These are phyloP conservation scores for Kwoniella shandongensis DNA, from an alignment of 768 basidiomycete species.

Conservation along the genomic window DNA sequence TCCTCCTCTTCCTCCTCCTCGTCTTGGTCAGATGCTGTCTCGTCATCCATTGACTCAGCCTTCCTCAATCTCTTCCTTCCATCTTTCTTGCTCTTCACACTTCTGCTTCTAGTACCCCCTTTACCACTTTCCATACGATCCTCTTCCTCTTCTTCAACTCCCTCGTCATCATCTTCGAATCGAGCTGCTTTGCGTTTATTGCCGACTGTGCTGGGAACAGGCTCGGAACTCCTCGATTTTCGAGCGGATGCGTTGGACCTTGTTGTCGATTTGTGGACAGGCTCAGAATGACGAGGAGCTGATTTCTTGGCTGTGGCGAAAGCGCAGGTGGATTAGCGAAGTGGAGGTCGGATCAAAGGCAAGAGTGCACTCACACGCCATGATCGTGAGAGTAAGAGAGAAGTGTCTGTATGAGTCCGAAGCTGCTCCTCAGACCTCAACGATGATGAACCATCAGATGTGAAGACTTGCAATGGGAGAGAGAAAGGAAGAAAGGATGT, in stretches of 20 bases:
- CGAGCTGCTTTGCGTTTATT: neutral
- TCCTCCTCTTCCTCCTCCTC: slow-evolving; percentile 12
- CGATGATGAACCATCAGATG: too few species aligned
- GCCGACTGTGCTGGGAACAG: neutral
- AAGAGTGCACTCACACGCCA: too few species aligned
- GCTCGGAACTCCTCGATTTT: slow-evolving; percentile 2
- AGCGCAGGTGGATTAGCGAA: too few species aligned
- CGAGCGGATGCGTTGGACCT: neutral
- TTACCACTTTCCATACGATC: neutral
- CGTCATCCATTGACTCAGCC: neutral
- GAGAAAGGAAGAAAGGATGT: too few species aligned
- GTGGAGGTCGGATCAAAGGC: too few species aligned
- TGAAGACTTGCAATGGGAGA: too few species aligned
- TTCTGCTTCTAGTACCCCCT: neutral
- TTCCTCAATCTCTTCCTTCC: neutral
- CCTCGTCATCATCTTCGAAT: neutral
- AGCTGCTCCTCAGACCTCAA: too few species aligned
- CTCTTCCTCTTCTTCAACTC: neutral
- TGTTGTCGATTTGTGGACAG: neutral
- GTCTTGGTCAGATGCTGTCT: neutral
- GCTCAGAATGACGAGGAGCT: neutral
- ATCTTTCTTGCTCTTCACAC: neutral
- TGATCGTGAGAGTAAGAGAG: too few species aligned
- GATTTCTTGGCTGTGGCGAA: too few species aligned
- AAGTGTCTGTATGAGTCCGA: too few species aligned